A percentile compares a stretch with the other conserved stretches of the same genome.
phyloP scores from a whole-genome alignment of 1,284 basidiomycete genomes.

The Tilletia walkeri region DNA sequence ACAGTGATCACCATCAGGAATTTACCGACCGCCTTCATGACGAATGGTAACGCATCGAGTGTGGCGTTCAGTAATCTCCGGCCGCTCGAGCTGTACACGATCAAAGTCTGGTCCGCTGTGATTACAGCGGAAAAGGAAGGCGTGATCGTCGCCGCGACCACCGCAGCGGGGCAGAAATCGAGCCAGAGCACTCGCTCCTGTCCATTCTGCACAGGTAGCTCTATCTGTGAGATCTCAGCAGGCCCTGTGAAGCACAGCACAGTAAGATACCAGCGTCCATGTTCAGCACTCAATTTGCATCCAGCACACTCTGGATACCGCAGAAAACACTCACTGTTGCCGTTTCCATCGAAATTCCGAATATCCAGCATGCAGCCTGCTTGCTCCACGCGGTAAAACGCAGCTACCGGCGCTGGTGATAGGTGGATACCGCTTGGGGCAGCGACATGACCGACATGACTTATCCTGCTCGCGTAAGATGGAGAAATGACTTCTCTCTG shows the following conservation, averaged over 20 bases:
- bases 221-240: conserved; percentile 20
- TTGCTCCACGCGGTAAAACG: conserved; percentile 55
- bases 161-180: conserved; percentile 75
- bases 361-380: conserved; percentile 69
- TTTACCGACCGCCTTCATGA: conserved; percentile 35
- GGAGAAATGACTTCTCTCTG: not conserved
- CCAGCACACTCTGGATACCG: conserved; percentile 17
- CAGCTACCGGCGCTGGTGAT: conserved; percentile 31
- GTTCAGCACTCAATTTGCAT: conserved; percentile 1
- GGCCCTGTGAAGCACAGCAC: not conserved
- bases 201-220: conserved; percentile 57
- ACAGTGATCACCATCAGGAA: conserved; percentile 41
- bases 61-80: conserved; percentile 35
- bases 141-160: conserved; percentile 68
- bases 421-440: conserved; percentile 24
- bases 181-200: conserved; percentile 71
- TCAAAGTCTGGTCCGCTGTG: conserved; percentile 37
- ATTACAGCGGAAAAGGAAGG: conserved; percentile 67
- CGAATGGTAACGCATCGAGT: conserved; percentile 36
- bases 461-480: conserved; percentile 13
- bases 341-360: conserved; percentile 67
- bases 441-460: not conserved
- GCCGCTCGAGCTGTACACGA: conserved; percentile 45
- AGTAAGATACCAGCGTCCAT: not conserved
- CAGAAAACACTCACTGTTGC: conserved; percentile 49